Percentiles rank a stretch among this genome's conserved stretches.
Conservation (phyloP, 2,329 filamentous ascomycete species). For the Xylariaceae sp. region DNA sequence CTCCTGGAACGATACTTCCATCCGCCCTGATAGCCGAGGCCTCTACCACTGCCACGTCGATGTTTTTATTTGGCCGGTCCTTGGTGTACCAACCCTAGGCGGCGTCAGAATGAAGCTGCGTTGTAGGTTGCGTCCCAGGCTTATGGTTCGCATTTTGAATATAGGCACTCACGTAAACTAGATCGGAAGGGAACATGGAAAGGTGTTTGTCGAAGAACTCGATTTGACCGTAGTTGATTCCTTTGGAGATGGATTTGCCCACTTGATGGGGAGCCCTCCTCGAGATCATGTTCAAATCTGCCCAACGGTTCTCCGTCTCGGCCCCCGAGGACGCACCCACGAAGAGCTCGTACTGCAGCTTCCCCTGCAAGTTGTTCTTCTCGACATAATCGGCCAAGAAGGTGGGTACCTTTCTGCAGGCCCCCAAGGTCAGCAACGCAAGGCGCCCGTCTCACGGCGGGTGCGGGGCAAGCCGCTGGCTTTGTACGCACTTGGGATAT, state of each 20-base stretch:
- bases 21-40: constrained; percentile 82
- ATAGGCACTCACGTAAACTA: constrained; percentile 63
- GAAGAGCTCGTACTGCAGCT: constrained; percentile 81
- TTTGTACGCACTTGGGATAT: constrained; percentile 74
- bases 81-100: constrained; percentile 79
- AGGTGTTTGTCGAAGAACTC: constrained; percentile 92
- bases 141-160: too few relatives aligned
- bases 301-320: constrained; percentile 89
- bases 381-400: constrained; percentile 85
- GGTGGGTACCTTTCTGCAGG: constrained; percentile 67
- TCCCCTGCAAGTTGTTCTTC: constrained; percentile 73
- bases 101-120: too few relatives aligned
- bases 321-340: constrained; percentile 85
- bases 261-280: constrained; percentile 79
- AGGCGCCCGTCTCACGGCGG: neutral
- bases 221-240: constrained; percentile 82
- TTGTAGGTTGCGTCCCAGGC: too few relatives aligned
- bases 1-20: constrained; percentile 80
- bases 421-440: constrained; percentile 7
- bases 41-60: constrained; percentile 81
- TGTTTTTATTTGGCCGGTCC: constrained; percentile 62
- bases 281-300: constrained; percentile 83
- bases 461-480: neutral
- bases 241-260: constrained; percentile 82
- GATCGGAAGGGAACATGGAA: constrained; percentile 83